phyloP scores from a whole-genome alignment of 2,329 filamentous ascomycete genomes.

The Lizonia empirigonia region DNA sequence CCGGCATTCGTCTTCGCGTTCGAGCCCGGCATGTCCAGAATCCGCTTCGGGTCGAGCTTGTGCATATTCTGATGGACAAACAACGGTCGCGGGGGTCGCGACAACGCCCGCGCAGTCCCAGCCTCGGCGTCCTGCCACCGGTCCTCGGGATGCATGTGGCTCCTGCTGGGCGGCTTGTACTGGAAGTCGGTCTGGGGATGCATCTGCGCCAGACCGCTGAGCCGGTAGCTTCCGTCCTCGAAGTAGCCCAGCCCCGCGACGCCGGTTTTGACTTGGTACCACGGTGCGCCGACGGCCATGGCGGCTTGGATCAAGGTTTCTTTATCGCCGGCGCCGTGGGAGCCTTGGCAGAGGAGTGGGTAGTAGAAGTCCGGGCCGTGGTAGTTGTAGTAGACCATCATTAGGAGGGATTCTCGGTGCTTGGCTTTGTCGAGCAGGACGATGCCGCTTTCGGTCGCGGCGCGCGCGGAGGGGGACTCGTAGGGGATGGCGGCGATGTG shows the following conservation, averaged over 20 bases:
- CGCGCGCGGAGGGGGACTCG: conserved; percentile 34
- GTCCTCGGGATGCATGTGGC: conserved; percentile 19
- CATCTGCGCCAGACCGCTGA: conserved; percentile 26
- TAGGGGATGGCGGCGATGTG: conserved; percentile 50
- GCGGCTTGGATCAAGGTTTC: conserved; percentile 57
- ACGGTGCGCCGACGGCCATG: conserved; percentile 48
- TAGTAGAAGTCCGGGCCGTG: conserved; percentile 61
- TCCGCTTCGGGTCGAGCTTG: conserved; percentile 23
- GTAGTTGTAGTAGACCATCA: conserved; percentile 62
- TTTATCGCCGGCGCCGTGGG: conserved; percentile 55
- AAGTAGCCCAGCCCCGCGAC: conserved; percentile 41
- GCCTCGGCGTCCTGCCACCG: conserved; percentile 19
- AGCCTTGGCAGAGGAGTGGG: conserved; percentile 54
- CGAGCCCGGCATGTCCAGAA: conserved; percentile 21
- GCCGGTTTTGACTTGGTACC: conserved; percentile 49
- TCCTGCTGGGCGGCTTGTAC: conserved; percentile 23
- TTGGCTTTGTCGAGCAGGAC: conserved; percentile 56
- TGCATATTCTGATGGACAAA: conserved; percentile 33
- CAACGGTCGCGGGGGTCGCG: conserved; percentile 14
- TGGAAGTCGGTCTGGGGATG: conserved; percentile 29
- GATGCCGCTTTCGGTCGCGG: conserved; percentile 57
- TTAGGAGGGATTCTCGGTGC: conserved; percentile 55
- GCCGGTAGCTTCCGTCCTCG: conserved; percentile 17
- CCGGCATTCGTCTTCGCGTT: conserved; percentile 13
- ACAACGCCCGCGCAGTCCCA: conserved; percentile 1